Base-by-base conservation (phyloP, 2,329 filamentous ascomycete species). In the Hymenoscyphus albidus region DNA sequence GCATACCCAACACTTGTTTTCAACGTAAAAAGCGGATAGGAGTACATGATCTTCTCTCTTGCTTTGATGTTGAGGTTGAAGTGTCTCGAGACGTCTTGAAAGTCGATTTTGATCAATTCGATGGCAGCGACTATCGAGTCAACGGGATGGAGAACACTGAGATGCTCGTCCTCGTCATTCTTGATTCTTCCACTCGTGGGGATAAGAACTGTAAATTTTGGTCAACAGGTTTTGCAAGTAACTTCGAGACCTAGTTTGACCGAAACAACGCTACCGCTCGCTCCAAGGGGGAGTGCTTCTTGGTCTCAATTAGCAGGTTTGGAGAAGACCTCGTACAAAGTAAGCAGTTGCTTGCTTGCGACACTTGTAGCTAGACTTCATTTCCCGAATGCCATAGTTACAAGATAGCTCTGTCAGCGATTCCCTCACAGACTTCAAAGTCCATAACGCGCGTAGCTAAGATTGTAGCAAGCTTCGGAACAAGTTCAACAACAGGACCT, bases 1-100 rank as follows among this genome's bases (percentile, higher is more conserved):
- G 67, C 65, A 38, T 67, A 57, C 10, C 65, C 68, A 39, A 62
- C 58, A 6, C 63, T 51, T 56, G 59, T 35, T 22, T 54, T 16
- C 1, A 32, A 54, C 27, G 51, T 22, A 44, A 39, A 40, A 5
- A 56, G 27, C 13, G 42, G 31, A 40, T 54, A 54, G 5, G 59
- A 13, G 14, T 54, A 54, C 9, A 12, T 18, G 13, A 61, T 40
- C 31, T 54, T 55, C 5, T 39, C 48, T 13, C 12, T 54, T 12
- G 59, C 42, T 18, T 27, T 54, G 22, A 61, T 54, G 9, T 35
- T 44, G 5, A 61, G 27, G n/a, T 61, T 32, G 14, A 61, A 61
- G 48, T 61, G 22, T 54, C 42, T 44, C 35, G 14, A 18, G 31
- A 55, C 13, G 31, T 55, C 44, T n/a, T 61, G 48, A 51, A 61